A percentile compares a stretch with the other conserved stretches of the same genome.
Conservation (phyloP, 768 basidiomycete genomes). For the Termitomyces sp. region DNA sequence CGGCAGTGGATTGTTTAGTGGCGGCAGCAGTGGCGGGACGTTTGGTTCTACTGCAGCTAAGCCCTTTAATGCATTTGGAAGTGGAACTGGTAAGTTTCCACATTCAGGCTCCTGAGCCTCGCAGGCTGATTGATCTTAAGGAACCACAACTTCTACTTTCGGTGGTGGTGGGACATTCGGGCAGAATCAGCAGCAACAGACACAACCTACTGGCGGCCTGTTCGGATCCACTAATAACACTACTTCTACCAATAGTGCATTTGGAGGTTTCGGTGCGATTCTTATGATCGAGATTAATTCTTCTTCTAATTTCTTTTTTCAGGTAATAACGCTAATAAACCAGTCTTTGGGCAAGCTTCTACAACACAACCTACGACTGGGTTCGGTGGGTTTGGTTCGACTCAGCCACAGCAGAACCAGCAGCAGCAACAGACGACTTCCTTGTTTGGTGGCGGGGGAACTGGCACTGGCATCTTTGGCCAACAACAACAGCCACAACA, state of each 20-base stretch:
- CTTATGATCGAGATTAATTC: background rate
- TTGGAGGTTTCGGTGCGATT: conserved; percentile 32
- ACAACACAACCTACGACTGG: conserved; percentile 34
- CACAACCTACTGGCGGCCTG: conserved; percentile 21
- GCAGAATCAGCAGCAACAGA: conserved; percentile 27
- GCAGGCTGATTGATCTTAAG: conserved; percentile 1
- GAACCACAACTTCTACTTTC: conserved; percentile 23
- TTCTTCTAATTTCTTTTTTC: background rate
- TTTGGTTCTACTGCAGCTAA: conserved; percentile 22
- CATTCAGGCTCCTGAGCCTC: background rate
- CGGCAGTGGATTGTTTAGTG: conserved; percentile 26
- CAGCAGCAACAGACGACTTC: conserved; percentile 23
- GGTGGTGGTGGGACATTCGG: conserved; percentile 28
- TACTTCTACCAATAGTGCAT: conserved; percentile 23
- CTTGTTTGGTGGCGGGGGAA: conserved; percentile 20
- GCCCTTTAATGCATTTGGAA: conserved; percentile 12
- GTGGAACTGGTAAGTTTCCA: conserved; percentile 7
- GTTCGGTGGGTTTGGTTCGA: conserved; percentile 33
- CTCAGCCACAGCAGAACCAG: conserved; percentile 27
- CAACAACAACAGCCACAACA: conserved; percentile 26
- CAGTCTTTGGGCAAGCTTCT: conserved; percentile 38
- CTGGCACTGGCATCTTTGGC: conserved; percentile 28
- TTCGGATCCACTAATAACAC: conserved; percentile 26
- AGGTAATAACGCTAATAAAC: conserved; percentile 18
- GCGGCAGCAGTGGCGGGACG: conserved; percentile 24